A percentile compares a stretch with the other conserved stretches of the same genome.
phyloP scores from a whole-genome alignment of 331 rosid genomes.

The Malus hybrid region DNA sequence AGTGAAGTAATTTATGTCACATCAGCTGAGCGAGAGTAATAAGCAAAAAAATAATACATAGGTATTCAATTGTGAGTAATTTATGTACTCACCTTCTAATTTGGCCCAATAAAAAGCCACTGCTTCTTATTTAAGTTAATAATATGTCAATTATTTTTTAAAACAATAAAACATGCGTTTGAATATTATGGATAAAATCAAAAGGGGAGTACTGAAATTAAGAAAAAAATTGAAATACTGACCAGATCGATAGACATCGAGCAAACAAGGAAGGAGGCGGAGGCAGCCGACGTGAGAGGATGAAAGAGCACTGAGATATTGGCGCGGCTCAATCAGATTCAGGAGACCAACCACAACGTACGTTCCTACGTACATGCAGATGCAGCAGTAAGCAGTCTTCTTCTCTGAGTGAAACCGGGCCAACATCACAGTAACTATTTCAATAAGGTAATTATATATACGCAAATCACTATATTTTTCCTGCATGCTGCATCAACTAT shows the following conservation, averaged over 20 bases:
- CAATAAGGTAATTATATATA: neutral
- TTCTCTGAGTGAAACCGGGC: conserved; percentile 32
- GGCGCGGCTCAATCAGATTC: conserved; percentile 54
- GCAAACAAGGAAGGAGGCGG: neutral
- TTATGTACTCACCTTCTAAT: too few relatives aligned
- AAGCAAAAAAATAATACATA: too few relatives aligned
- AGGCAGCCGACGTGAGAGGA: neutral
- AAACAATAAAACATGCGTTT: too few relatives aligned
- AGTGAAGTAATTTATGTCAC: neutral
- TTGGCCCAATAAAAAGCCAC: too few relatives aligned
- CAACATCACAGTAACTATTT: conserved; percentile 31
- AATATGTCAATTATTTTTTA: too few relatives aligned
- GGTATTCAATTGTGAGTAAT: too few relatives aligned
- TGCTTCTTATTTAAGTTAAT: too few relatives aligned
- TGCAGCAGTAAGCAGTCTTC: neutral
- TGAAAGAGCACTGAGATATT: conserved; percentile 40
- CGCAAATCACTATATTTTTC: neutral
- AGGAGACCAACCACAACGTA: neutral
- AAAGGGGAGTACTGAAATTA: too few relatives aligned
- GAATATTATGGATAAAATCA: too few relatives aligned
- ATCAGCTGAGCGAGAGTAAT: too few relatives aligned
- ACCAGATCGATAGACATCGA: neutral
- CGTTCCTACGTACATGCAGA: neutral
- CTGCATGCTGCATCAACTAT: neutral
- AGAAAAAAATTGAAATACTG: neutral